Conservation (phyloP, 2,329 filamentous ascomycete genomes). For the Elsinoe perseae region DNA sequence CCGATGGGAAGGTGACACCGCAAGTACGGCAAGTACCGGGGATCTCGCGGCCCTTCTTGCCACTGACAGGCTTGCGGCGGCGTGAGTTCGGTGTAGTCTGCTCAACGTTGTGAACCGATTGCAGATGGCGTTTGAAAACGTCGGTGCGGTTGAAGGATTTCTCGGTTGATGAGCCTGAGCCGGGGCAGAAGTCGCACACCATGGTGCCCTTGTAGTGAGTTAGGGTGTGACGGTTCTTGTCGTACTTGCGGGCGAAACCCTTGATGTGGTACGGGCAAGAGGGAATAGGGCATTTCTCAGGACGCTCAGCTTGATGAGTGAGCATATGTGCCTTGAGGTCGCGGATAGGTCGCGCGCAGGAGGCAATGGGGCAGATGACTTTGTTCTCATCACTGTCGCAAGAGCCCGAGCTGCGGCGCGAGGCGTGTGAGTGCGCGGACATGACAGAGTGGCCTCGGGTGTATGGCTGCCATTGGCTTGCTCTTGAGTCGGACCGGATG, state of each 20-base stretch:
- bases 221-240: constrained; percentile 89
- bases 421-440: constrained; percentile 60
- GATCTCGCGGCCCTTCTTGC: constrained; percentile 60
- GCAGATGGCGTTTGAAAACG: constrained; percentile 91
- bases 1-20: constrained; percentile 70
- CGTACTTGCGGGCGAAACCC: constrained; percentile 90
- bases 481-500: constrained; percentile 56
- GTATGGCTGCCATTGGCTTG: constrained; percentile 46
- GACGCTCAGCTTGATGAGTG: constrained; percentile 82
- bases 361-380: constrained; percentile 68
- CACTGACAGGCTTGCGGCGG: constrained; percentile 53
- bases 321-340: constrained; percentile 91
- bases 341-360: constrained; percentile 81
- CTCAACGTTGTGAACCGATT: constrained; percentile 83
- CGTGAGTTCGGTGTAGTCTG: constrained; percentile 87
- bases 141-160: constrained; percentile 95
- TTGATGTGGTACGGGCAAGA: constrained; percentile 89
- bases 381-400: constrained; percentile 46
- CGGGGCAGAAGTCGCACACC: constrained; percentile 92
- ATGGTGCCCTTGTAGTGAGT: constrained; percentile 97
- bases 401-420: constrained; percentile 47
- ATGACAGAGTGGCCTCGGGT: constrained; percentile 57
- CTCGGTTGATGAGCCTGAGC: constrained; percentile 77
- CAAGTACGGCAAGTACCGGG: constrained; percentile 90
- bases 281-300: constrained; percentile 87